A percentile compares a stretch with the other conserved stretches of the same genome.
These are phyloP conservation scores for Gloeophyllum trabeum DNA, from an alignment of 768 basidiomycete species.

Conservation along the genomic window DNA sequence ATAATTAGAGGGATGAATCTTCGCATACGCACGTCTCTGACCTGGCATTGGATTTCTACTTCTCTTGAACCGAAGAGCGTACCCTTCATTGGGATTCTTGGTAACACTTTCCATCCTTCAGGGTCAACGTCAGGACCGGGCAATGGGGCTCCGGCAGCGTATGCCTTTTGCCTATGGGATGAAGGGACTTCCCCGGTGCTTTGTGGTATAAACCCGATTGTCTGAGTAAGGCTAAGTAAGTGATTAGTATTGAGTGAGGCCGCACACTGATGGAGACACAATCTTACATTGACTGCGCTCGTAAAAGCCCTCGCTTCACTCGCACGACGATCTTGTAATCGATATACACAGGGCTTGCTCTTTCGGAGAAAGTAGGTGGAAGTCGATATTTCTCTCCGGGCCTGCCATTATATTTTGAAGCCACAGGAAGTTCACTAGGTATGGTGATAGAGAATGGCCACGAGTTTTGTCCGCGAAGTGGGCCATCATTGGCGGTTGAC, in stretches of 20 bases:
- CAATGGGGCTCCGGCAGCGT: constrained; percentile 1
- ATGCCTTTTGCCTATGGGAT: constrained; percentile 7
- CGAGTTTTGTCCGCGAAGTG: constrained; percentile 30
- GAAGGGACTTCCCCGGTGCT: constrained; percentile 8
- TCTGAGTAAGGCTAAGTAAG: too few relatives aligned
- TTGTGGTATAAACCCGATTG: too few relatives aligned
- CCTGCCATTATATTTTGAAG: not conserved
- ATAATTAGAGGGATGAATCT: too few relatives aligned
- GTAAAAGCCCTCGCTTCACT: constrained; percentile 34
- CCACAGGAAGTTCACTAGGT: constrained; percentile 27
- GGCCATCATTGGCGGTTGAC: constrained; percentile 18
- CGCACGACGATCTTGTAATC: constrained; percentile 44
- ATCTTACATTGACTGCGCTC: constrained; percentile 39
- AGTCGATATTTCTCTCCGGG: constrained; percentile 20
- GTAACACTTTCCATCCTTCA: constrained; percentile 10
- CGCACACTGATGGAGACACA: constrained; percentile 27
- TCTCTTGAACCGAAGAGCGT: not conserved
- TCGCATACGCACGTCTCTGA: not conserved
- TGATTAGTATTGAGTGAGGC: not conserved
- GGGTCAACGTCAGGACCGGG: constrained; percentile 6
- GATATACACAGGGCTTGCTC: constrained; percentile 41
- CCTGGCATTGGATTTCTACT: constrained; percentile 1
- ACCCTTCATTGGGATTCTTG: constrained; percentile 4
- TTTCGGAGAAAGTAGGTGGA: constrained; percentile 44
- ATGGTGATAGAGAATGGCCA: constrained; percentile 39